phyloP scores from a whole-genome alignment of 306 rosid species.

The Glycine tomentella region DNA sequence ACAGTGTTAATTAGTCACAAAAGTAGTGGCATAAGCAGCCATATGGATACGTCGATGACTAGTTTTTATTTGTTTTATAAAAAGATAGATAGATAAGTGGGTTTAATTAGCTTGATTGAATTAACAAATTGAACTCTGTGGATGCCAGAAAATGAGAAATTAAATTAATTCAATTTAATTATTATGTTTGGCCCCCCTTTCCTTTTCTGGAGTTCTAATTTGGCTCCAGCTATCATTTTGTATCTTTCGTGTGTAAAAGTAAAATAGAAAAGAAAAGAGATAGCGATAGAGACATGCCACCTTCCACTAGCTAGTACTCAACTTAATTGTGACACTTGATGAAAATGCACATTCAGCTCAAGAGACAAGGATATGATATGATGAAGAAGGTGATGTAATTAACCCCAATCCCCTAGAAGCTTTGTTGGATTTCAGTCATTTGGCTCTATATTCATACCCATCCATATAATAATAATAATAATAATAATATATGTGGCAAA shows the following conservation, averaged over 20 bases:
- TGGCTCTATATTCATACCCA: slow-evolving; percentile 13
- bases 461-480: not conserved
- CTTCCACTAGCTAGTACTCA: slow-evolving; percentile 48
- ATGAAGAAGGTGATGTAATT: slow-evolving; percentile 28
- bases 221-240: slow-evolving; percentile 69
- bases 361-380: not conserved
- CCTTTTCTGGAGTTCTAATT: slow-evolving; percentile 49
- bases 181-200: slow-evolving; percentile 38
- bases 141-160: slow-evolving; percentile 37
- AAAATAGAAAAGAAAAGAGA: slow-evolving; percentile 31
- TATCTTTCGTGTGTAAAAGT: slow-evolving; percentile 41
- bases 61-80: not conserved
- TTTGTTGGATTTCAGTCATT: slow-evolving; percentile 40
- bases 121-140: slow-evolving; percentile 33
- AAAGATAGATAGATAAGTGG: not conserved
- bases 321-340: slow-evolving; percentile 44
- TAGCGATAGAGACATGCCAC: slow-evolving; percentile 42
- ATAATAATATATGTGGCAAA: no score
- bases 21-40: not conserved
- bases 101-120: not conserved
- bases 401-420: slow-evolving; percentile 27
- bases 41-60: not conserved
- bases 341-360: slow-evolving; percentile 47
- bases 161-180: not conserved
- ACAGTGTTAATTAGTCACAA: not conserved